A percentile compares a stretch with the other conserved stretches of the same genome.
Evolutionary conservation across 2,329 filamentous ascomycete species (phyloP).

Genomic region (Coniochaeta sp.): DNA sequence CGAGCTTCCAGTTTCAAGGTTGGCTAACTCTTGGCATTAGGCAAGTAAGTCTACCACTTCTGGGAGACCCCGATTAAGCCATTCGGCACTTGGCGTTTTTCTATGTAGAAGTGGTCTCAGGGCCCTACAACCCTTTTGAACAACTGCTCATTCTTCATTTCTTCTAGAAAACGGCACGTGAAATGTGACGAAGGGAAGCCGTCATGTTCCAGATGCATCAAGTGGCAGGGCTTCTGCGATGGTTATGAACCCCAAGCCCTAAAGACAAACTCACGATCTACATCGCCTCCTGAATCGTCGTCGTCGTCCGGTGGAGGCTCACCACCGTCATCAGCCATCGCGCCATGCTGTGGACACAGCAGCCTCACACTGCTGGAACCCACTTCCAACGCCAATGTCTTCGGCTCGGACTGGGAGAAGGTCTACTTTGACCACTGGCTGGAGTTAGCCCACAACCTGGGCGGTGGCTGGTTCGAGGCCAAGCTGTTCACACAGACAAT

Average conservation of each 20-base stretch:
- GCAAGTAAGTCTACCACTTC: constrained; percentile 16
- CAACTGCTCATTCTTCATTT: neutral
- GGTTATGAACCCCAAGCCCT: constrained; percentile 16
- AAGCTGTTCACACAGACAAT: constrained; percentile 26
- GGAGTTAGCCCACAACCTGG: constrained; percentile 12
- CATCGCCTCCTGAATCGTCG: neutral
- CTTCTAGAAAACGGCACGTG: constrained; percentile 21
- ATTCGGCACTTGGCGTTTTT: neutral
- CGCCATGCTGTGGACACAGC: neutral
- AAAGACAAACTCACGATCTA: neutral
- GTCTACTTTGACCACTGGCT: constrained; percentile 20
- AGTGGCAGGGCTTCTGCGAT: constrained; percentile 25
- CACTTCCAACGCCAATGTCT: constrained; percentile 8
- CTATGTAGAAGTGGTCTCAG: neutral
- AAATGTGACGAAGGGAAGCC: constrained; percentile 28
- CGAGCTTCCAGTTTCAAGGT: neutral
- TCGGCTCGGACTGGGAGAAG: constrained; percentile 12
- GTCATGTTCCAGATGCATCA: constrained; percentile 24
- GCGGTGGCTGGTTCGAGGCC: constrained; percentile 22
- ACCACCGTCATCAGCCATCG: neutral
- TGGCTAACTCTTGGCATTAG: constrained; percentile 7
- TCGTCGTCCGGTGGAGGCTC: constrained; percentile 2
- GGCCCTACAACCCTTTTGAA: neutral
- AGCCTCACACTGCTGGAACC: constrained; percentile 5
- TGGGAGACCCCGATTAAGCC: neutral